Evolutionary conservation across 768 basidiomycete species (phyloP), one percentile per base, ranked within the genome.

Genomic region (Saitozyma podzolica): DNA sequence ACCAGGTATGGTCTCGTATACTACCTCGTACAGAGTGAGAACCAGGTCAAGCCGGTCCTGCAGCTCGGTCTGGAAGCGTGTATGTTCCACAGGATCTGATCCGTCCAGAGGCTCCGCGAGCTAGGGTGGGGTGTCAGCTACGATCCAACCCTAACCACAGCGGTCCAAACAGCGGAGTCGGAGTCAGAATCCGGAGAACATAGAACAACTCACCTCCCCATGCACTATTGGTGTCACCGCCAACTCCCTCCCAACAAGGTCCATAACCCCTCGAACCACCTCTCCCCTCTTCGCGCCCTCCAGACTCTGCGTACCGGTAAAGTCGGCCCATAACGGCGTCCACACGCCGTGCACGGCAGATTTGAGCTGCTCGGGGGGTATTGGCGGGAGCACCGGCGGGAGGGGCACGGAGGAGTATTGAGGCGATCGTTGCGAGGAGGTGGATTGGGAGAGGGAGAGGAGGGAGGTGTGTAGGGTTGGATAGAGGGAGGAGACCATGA

Each of bases 171-270:
- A 29, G 29, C 5, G 29, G 29, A 29, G 29, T 29, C 29, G 29
- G 29, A 2, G 29, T 29, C 29, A n/a, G n/a, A n/a, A n/a, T n/a
- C n/a, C n/a, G n/a, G n/a, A n/a, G n/a, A n/a, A n/a, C n/a, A n/a
- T n/a, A n/a, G n/a, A n/a, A n/a, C n/a, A n/a, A n/a, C 70, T 17
- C 40, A 71, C 72, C 59, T 70, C 64, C 49, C 62, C 69, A 41
- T 48, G 47, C 9, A 55, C 54, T 3, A 73, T 59, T 5, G 67
- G 69, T 10, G 56, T 7, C 0, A 74, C 58, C 9, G 70, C 65
- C 17, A 70, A 9, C 11, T 74, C 75, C 45, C 67, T 69, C 8
- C 75, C 75, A 0, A 74, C 59, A 2, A 76, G 62, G n/a, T 76
- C 75, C 50, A 76, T 43, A 5, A 67, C 62, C 16, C 59, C 58